phyloP scores from a whole-genome alignment of 2,329 filamentous ascomycete genomes.

The Fusarium sp. region DNA sequence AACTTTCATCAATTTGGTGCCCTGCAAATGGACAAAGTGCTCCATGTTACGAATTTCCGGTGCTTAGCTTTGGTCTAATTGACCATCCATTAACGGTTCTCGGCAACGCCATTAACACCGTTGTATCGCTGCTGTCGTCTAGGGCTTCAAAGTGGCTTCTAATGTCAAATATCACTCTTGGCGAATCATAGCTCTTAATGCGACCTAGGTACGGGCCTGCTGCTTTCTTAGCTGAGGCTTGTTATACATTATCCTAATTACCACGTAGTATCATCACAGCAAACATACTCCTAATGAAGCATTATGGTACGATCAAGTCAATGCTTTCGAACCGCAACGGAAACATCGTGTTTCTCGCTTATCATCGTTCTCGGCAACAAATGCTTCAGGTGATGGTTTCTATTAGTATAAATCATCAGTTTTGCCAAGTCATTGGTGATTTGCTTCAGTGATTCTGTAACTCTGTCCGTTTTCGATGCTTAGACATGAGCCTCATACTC shows the following conservation, averaged over 20 bases:
- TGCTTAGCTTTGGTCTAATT: constrained; percentile 9
- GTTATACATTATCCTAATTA: background rate
- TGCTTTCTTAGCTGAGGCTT: background rate
- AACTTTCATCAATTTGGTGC: constrained; percentile 12
- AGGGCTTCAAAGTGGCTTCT: background rate
- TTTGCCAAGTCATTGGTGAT: background rate
- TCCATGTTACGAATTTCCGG: background rate
- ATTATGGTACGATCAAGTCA: constrained; percentile 1
- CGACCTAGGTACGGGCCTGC: constrained; percentile 1
- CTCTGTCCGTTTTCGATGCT: background rate
- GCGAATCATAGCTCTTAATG: constrained; percentile 28
- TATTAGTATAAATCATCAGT: background rate
- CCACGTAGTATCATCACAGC: background rate
- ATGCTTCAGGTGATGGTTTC: background rate
- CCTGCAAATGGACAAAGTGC: background rate
- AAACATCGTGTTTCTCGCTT: constrained; percentile 18
- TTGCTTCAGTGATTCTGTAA: background rate
- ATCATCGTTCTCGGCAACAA: background rate
- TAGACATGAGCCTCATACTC: background rate
- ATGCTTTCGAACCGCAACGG: background rate
- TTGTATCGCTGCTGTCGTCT: constrained; percentile 10
- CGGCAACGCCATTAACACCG: background rate
- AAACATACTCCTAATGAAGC: background rate
- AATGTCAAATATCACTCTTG: constrained; percentile 16
- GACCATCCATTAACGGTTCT: constrained; percentile 14